These are phyloP conservation scores for Populus nigra DNA, from an alignment of 345 rosid genomes.

Conservation along the genomic window DNA sequence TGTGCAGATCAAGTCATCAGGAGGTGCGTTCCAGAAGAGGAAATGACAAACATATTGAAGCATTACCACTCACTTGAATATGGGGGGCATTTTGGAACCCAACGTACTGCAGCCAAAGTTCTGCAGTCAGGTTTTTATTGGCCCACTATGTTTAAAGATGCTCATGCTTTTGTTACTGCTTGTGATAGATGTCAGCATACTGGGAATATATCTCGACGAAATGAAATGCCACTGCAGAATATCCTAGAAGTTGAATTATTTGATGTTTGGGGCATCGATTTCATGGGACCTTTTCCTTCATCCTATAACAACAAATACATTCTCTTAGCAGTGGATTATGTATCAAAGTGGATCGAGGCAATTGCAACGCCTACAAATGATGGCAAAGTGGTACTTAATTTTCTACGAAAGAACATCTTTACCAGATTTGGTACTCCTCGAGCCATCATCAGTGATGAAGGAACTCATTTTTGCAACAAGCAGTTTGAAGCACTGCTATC, in stretches of 20 bases:
- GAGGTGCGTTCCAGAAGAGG: not conserved
- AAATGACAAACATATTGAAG: not conserved
- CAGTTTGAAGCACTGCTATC: not conserved
- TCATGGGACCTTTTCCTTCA: not conserved
- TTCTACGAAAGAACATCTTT: not conserved
- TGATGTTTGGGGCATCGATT: not conserved
- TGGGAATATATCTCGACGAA: not conserved
- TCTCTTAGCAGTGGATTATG: not conserved
- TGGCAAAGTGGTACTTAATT: not conserved
- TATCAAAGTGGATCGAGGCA: not conserved
- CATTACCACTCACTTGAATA: not conserved
- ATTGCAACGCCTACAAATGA: not conserved
- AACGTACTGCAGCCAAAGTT: not conserved
- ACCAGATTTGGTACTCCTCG: not conserved
- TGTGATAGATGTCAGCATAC: not conserved
- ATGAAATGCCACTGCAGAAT: not conserved
- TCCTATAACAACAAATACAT: not conserved
- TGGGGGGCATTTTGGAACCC: not conserved
- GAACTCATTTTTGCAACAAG: not conserved
- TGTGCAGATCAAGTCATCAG: not conserved
- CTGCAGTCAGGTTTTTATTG: not conserved
- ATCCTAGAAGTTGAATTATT: not conserved
- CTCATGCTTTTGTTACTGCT: not conserved
- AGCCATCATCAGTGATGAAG: not conserved
- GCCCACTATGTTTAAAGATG: not conserved